Evolutionary conservation across 225 moss, liverwort and hornwort species (phyloP), one percentile per base, ranked within the genome.

Genomic region (Sphagnum contortum): DNA sequence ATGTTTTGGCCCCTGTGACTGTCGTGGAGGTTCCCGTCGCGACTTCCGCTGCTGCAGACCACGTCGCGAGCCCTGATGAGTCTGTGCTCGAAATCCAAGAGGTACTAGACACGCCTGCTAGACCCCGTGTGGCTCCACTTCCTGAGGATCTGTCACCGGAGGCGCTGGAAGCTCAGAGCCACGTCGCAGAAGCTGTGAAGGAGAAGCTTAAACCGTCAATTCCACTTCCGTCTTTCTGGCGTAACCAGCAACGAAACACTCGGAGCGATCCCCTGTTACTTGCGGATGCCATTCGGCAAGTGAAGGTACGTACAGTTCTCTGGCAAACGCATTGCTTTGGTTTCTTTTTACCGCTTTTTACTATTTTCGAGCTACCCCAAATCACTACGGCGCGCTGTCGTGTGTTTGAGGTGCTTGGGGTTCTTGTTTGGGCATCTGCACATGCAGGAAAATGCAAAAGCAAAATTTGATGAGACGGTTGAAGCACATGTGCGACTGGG

Each of bases 401-500:
- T n/a, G 9, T 44, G 45, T 47, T 46, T 55, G 53, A 51, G 13
- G 50, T 11, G 52, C 4, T 55, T 47, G 62, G n/a, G 6, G 7
- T 12, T 45, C 46, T 12, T 11, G 47, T 56, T 47, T 44, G 29
- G 46, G 11, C 3, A 48, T 58, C 62, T 50, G 63, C 67, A 52
- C 72, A 72, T 65, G 80, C 70, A 82, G 83, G 78, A 81, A 67
- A 74, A 57, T 64, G 81, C 87, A 10, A 83, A 81, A 64, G 87
- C 93, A 51, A 78, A 81, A 4, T 98, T 98, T 60, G 84, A 87
- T 8, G 93, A 93, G 76, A 87, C 91, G 2, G 63, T 98, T 66
- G 93, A 93, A 81, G 98, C 87, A 64, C 98, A 98, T 67, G 89
- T 98, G 57, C 87, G 93, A 61, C 79, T 98, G 64, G 98, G 89